These are phyloP conservation scores for Podospora tetraspora DNA, from an alignment of 495 filamentous ascomycete species.

Conservation along the genomic window DNA sequence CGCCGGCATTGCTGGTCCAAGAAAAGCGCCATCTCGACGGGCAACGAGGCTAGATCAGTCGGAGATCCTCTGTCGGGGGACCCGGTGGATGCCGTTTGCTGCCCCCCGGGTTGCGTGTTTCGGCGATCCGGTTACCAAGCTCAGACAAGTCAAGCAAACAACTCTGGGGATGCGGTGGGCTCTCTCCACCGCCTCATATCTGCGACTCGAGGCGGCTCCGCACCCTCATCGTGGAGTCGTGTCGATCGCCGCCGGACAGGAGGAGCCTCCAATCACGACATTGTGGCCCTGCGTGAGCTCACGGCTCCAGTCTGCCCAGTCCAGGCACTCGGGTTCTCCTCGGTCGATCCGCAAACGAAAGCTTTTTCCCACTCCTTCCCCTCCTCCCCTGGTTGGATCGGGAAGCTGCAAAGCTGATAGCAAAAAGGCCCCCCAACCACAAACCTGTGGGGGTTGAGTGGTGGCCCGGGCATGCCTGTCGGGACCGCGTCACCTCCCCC, in stretches of 20 bases:
- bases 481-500: not conserved
- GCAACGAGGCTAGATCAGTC: not conserved
- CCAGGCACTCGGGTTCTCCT: constrained; percentile 13
- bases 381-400: not conserved
- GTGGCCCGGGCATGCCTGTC: not conserved
- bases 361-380: not conserved
- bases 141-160: not conserved
- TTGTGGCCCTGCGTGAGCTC: not conserved
- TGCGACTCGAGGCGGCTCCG: not conserved
- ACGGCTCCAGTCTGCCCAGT: constrained; percentile 1
- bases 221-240: not conserved
- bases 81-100: not conserved
- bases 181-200: not conserved
- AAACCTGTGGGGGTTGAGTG: not conserved
- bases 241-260: not conserved
- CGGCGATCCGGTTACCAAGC: constrained; percentile 6
- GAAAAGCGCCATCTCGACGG: not conserved
- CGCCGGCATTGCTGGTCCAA: not conserved
- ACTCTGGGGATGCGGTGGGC: not conserved
- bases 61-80: not conserved
- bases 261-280: constrained; percentile 6
- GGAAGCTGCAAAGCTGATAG: constrained; percentile 1
- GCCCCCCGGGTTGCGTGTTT: not conserved
- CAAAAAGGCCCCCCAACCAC: not conserved
- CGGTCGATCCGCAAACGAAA: not conserved